Percentiles rank a stretch among this genome's conserved stretches.
Evolutionary conservation across 2,329 filamentous ascomycete genomes (phyloP).

Genomic region (Claviceps pazoutovae): DNA sequence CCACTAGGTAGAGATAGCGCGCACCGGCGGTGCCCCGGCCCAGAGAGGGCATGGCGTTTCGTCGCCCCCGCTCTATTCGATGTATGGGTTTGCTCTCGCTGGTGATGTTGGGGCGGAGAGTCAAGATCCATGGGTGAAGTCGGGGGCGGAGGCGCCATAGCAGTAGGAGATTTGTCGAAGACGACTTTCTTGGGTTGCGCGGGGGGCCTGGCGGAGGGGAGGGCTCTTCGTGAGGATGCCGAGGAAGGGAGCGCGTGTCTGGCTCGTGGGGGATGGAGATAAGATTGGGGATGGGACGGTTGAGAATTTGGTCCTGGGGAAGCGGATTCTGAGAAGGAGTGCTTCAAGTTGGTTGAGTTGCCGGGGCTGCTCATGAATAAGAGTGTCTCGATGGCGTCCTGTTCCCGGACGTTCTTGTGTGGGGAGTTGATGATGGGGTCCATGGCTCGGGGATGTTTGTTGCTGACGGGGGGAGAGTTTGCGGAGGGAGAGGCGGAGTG

Average conservation of each 20-base stretch:
- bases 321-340: conserved; percentile 32
- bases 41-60: conserved; percentile 20
- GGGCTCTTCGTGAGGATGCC: conserved; percentile 32
- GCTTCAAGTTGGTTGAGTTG: conserved; percentile 51
- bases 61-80: conserved; percentile 23
- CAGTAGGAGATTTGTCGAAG: conserved; percentile 31
- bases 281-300: not conserved
- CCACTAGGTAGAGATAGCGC: conserved; percentile 36
- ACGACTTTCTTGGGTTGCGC: conserved; percentile 30
- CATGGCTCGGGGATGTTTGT: conserved; percentile 4
- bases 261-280: not conserved
- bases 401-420: conserved; percentile 36
- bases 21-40: conserved; percentile 27
- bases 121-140: conserved; percentile 34
- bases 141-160: conserved; percentile 19
- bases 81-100: conserved; percentile 10
- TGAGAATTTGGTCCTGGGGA: conserved; percentile 18
- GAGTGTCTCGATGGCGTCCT: conserved; percentile 68
- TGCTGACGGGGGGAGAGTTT: conserved; percentile 19
- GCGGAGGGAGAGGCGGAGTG: conserved; percentile 33
- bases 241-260: conserved; percentile 31
- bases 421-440: conserved; percentile 2
- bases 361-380: conserved; percentile 72
- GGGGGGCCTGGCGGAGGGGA: conserved; percentile 34
- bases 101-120: conserved; percentile 17